Evolutionary conservation across 305 asterid species (phyloP).

Genomic region (Solanum hybrid): DNA sequence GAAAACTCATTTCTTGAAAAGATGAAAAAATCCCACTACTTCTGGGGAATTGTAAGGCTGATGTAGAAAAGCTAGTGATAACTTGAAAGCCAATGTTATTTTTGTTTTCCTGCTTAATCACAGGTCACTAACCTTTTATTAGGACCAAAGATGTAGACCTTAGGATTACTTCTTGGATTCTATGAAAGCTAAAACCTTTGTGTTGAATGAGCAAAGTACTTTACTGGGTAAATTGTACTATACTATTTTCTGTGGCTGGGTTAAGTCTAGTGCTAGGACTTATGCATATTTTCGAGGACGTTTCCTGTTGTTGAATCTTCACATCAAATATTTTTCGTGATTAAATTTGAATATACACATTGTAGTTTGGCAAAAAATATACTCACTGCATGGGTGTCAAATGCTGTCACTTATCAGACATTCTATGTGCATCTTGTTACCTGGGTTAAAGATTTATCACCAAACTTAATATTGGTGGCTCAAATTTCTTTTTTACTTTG

Average conservation of each 20-base stretch:
- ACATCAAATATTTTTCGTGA: neutral
- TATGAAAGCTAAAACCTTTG: neutral
- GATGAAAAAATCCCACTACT: neutral
- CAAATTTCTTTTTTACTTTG: neutral
- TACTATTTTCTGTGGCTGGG: neutral
- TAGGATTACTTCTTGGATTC: neutral
- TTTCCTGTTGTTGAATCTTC: neutral
- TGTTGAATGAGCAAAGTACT: neutral
- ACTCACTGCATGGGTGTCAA: neutral
- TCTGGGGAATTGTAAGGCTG: neutral
- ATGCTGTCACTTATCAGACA: neutral
- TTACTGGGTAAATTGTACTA: neutral
- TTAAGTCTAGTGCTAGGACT: neutral
- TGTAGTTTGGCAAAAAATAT: neutral
- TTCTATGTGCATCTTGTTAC: neutral
- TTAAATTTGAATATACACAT: neutral
- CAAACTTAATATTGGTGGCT: neutral
- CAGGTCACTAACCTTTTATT: constrained; percentile 2
- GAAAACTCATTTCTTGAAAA: neutral
- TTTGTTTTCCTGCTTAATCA: neutral
- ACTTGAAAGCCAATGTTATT: neutral
- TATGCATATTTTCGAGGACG: neutral
- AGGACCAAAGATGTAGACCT: neutral
- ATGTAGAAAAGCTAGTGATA: neutral
- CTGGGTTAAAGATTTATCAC: neutral